Base-by-base conservation (phyloP, 352 stramenopile genomes). In the Globisporangium alternatum region DNA sequence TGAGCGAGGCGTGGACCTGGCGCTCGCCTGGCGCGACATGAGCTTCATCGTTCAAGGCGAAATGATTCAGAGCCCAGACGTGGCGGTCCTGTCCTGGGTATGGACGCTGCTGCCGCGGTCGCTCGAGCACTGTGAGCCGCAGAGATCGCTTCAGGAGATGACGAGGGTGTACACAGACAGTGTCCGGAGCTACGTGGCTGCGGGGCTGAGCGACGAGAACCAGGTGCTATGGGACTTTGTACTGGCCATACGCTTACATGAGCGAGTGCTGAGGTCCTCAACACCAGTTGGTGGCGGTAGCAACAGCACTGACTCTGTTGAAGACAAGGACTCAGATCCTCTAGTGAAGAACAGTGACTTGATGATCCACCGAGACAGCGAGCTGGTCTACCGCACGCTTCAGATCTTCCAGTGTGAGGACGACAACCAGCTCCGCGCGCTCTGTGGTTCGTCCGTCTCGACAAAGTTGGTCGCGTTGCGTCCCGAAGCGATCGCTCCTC, bases 181-280 rank as follows among this genome's bases (percentile, higher is more conserved):
- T 21, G 60, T 58, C 2, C 54, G 69, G 19, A 51, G 66, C 33
- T 70, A 58, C 5, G 62, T 73, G 1, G 49, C 56, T n/a, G 68
- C 68, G 44, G 67, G 70, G 31, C 47, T 88, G n/a, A 51, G 21
- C 9, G 74, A 80, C 12, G 66, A 75, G 49, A 64, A 79, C 12
- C 62, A 67, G 9, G 33, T 76, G 6, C 33, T 83, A 3, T 81
- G 80, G 35, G 55, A 60, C 5, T 80, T 88, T 49, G n/a, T 80
- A 5, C 57, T 83, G 13, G 70, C 75, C 22, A 53, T 81, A 48
- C 60, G 67, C 13, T 48, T 87, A 31, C 74, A 78, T 49, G 69
- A 72, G 9, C 68, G 68, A 13, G 58, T 19, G 9, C 15, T 33
- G 9, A 15, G 5, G 2, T 22, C 22, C 5, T 10, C 17, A 1